A percentile compares a stretch with the other conserved stretches of the same genome.
Conservation (phyloP, 306 rosid genomes). For the Trichosanthes truncata region DNA sequence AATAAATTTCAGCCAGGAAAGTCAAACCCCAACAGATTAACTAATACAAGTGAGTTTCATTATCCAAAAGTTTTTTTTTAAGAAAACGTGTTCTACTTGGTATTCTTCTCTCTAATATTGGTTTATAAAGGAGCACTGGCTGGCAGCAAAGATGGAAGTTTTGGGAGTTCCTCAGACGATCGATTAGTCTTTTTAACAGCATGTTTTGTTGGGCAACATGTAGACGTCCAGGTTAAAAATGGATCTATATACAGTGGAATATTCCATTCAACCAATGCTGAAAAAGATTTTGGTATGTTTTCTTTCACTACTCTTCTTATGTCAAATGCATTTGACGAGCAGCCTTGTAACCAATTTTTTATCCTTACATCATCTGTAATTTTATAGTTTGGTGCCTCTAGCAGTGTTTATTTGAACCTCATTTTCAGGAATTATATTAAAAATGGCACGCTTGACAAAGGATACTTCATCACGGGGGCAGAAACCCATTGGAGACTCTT, state of each 20-base stretch:
- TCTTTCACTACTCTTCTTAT: conserved; percentile 9
- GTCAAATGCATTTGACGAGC: background rate
- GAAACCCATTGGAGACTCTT: conserved; percentile 42
- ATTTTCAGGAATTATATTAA: conserved; percentile 62
- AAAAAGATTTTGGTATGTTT: conserved; percentile 76
- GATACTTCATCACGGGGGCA: conserved; percentile 62
- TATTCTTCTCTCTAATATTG: conserved; percentile 18
- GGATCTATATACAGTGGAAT: conserved; percentile 87
- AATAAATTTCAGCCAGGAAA: conserved; percentile 55
- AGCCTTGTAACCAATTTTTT: background rate
- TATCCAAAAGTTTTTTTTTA: background rate
- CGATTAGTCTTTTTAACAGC: conserved; percentile 59
- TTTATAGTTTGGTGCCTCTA: background rate
- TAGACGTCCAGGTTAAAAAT: conserved; percentile 84
- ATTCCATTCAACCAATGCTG: conserved; percentile 71
- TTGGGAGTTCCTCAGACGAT: conserved; percentile 63
- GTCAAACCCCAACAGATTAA: conserved; percentile 44
- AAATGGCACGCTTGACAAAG: conserved; percentile 73
- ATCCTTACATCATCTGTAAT: background rate
- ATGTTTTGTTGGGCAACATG: conserved; percentile 83
- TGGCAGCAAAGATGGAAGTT: conserved; percentile 43
- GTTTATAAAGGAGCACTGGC: conserved; percentile 31
- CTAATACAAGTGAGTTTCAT: conserved; percentile 15
- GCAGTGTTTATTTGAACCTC: conserved; percentile 9
- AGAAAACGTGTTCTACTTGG: conserved; percentile 10